phyloP scores from a whole-genome alignment of 768 basidiomycete genomes.

The Boletus barrowsii region DNA sequence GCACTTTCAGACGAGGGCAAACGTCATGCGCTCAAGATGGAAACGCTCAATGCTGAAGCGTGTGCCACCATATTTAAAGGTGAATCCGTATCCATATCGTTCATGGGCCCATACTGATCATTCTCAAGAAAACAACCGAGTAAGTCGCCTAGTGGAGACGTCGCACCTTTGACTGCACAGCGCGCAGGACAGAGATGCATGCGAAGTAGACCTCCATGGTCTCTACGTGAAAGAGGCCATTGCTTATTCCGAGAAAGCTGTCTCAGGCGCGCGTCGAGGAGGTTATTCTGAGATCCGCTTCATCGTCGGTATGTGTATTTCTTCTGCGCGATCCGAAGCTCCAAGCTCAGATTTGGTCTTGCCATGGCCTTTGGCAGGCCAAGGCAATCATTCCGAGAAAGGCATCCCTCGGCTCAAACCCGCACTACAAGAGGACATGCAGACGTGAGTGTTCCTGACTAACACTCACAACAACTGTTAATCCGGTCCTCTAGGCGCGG shows the following conservation, averaged over 20 bases:
- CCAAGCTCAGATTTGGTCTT: background rate
- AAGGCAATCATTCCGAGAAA: constrained; percentile 80
- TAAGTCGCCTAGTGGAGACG: constrained; percentile 17
- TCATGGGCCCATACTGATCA: background rate
- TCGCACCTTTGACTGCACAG: background rate
- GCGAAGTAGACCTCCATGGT: constrained; percentile 87
- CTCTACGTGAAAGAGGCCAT: constrained; percentile 93
- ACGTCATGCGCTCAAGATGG: constrained; percentile 71
- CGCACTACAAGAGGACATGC: constrained; percentile 81
- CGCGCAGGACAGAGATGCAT: constrained; percentile 54
- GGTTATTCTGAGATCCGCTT: constrained; percentile 66
- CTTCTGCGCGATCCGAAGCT: background rate
- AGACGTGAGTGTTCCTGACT: constrained; percentile 46
- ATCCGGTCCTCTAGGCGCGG: constrained; percentile 49
- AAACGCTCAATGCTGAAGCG: constrained; percentile 72
- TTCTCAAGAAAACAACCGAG: constrained; percentile 70
- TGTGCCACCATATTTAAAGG: constrained; percentile 75
- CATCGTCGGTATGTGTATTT: constrained; percentile 70
- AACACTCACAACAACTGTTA: background rate
- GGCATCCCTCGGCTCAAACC: constrained; percentile 84
- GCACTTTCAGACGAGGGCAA: constrained; percentile 78
- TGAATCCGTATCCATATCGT: constrained; percentile 34
- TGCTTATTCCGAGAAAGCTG: constrained; percentile 62
- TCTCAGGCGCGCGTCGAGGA: constrained; percentile 57
- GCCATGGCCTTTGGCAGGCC: constrained; percentile 45